Base-by-base conservation (phyloP, 139 green algal genomes). In the Closterium sp. region DNA sequence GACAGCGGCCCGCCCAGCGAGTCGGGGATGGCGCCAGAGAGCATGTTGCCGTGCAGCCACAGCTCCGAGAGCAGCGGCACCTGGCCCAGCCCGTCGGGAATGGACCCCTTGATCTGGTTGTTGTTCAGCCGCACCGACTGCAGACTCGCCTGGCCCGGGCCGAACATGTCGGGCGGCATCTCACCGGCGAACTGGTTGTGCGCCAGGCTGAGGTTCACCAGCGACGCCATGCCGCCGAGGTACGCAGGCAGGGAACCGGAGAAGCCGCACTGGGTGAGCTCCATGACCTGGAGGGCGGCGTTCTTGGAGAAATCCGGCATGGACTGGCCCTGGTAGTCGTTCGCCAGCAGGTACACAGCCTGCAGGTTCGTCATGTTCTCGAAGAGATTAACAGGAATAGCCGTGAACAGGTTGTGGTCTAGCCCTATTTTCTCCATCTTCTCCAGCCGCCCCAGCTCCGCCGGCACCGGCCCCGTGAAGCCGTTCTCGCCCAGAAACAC, bases 181-280 rank as follows among this genome's bases (percentile, higher is more conserved):
- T 30, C 28, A 11, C 86, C 86, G 0, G 17, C 86, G 21, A 89
- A 31, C 29, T 27, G 29, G 31, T 89, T 89, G 29, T 45, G 30
- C 5, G 86, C 86, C 21, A 89, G 31, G 31, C 86, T 89, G 10
- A 89, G 29, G 1, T 89, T 89, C 1, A 73, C 89, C 73, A 92
- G 73, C 13, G 22, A 28, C 29, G 62, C 27, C 17, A 92, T 4
- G 32, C 13, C 9, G 13, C n/a, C 62, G 21, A 87, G 1, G 42
- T 31, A 89, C 24, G 32, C 27, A 31, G 89, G 89, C 9, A 92
- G n/a, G 0, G 50, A n/a, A 10, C 89, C 70, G 13, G 89, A 34
- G 24, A 92, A 73, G 0, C 2, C 31, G 42, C 32, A 87, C 9
- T 92, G 11, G 22, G 89, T 92, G n/a, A 92, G 38, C 24, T 92